Conservation (phyloP, 2,329 filamentous ascomycete genomes). For the Sordariomycetes sp. region DNA sequence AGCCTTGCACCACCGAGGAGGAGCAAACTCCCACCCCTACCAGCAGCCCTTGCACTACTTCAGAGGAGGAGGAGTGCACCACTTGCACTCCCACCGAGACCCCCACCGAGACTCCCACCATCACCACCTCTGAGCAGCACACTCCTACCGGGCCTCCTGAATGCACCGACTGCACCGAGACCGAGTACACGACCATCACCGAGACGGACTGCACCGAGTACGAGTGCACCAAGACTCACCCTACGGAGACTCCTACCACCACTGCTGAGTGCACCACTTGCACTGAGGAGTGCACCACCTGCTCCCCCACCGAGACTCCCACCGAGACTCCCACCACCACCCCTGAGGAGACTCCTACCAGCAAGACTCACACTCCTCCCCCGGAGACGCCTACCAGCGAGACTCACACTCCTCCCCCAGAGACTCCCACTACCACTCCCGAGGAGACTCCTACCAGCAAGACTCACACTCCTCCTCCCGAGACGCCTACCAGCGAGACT, state of each 20-base stretch:
- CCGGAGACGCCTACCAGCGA: slow-evolving; percentile 1
- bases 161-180: slow-evolving; percentile 1
- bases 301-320: slow-evolving; percentile 1
- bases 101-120: slow-evolving; percentile 1
- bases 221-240: neutral
- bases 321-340: slow-evolving; percentile 6
- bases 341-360: slow-evolving; percentile 3
- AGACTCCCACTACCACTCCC: slow-evolving; percentile 8
- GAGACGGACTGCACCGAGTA: neutral
- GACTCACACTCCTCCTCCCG: neutral
- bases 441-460: slow-evolving; percentile 3
- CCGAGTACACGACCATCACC: neutral
- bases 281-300: slow-evolving; percentile 3
- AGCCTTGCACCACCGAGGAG: slow-evolving; percentile 1
- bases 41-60: too few relatives aligned
- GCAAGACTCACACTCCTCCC: neutral
- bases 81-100: slow-evolving; percentile 12
- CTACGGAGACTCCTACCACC: neutral
- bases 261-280: slow-evolving; percentile 1
- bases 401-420: slow-evolving; percentile 2
- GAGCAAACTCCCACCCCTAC: slow-evolving; percentile 1
- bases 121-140: slow-evolving; percentile 3
- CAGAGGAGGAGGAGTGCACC: slow-evolving; percentile 12
- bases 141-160: neutral
- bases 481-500: slow-evolving; percentile 1